Evolutionary conservation across 129 eudicot genomes (phyloP).

Genomic region (Smallanthus sonchifolius): DNA sequence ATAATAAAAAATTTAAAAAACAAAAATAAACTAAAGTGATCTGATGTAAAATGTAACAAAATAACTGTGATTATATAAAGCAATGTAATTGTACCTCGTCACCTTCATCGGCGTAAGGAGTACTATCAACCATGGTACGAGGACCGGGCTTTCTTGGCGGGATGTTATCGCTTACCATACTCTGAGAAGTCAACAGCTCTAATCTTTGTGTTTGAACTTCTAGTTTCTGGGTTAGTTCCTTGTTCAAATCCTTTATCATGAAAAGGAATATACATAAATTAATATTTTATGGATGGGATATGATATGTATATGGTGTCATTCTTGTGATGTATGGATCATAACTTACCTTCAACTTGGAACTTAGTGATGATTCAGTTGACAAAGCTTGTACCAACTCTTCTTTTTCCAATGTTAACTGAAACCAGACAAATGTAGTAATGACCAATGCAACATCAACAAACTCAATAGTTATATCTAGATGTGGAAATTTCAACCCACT

Average conservation of each 20-base stretch:
- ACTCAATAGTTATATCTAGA: not conserved
- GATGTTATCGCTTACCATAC: constrained; percentile 57
- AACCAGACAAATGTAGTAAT: not conserved
- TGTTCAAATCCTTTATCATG: constrained; percentile 61
- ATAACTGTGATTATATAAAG: not conserved
- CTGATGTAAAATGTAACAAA: not conserved
- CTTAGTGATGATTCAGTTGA: constrained; percentile 66
- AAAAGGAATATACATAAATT: not conserved
- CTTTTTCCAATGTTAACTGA: constrained; percentile 79
- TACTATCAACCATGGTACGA: constrained; percentile 39
- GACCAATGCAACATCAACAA: not conserved
- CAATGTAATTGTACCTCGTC: constrained; percentile 61
- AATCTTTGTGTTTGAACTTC: constrained; percentile 96
- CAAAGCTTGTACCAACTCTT: constrained; percentile 68
- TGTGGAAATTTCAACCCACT: too few relatives aligned
- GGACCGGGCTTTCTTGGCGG: constrained; percentile 45
- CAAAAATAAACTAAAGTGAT: not conserved
- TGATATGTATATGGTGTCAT: not conserved
- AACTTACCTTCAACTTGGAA: constrained; percentile 70
- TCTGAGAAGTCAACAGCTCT: constrained; percentile 86
- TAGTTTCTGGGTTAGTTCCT: constrained; percentile 78
- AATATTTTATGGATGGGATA: not conserved
- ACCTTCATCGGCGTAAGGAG: constrained; percentile 89
- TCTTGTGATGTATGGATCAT: not conserved
- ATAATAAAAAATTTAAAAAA: not conserved